These are phyloP conservation scores for Aspergillus sergii DNA, from an alignment of 2,329 filamentous ascomycete species.

Conservation along the genomic window DNA sequence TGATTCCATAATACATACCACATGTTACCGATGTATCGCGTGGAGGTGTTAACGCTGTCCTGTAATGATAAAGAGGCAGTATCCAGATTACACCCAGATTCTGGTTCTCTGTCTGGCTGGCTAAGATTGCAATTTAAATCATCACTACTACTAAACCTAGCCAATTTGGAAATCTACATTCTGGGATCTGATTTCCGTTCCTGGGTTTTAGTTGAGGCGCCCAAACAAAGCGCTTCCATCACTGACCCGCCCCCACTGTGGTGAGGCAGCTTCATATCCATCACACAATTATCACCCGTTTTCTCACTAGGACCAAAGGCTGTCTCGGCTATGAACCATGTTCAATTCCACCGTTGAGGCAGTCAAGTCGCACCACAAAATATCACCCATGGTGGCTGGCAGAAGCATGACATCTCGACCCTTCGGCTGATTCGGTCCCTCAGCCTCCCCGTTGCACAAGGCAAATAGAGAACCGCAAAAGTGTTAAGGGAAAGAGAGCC, in stretches of 20 bases:
- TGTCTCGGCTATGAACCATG: neutral
- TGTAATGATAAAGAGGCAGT: neutral
- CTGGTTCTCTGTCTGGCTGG: neutral
- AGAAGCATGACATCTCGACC: neutral
- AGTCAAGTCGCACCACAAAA: neutral
- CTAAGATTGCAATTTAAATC: neutral
- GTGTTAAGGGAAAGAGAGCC: conserved; percentile 1
- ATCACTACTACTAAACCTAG: neutral
- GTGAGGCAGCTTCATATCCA: neutral
- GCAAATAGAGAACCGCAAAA: neutral
- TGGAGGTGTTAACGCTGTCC: neutral
- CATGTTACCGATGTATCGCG: conserved; percentile 7
- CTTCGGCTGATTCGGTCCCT: neutral
- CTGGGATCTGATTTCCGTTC: neutral
- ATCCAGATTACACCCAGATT: neutral
- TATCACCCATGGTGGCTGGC: neutral
- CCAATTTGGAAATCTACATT: neutral
- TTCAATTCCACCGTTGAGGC: neutral
- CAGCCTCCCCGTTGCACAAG: neutral
- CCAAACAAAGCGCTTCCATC: neutral
- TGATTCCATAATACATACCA: conserved; percentile 12
- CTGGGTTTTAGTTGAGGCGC: neutral
- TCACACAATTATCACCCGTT: neutral
- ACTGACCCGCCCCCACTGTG: neutral
- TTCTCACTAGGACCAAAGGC: neutral